Evolutionary conservation across 179 eudicot species (phyloP).

Genomic region (Drosera spatulata): DNA sequence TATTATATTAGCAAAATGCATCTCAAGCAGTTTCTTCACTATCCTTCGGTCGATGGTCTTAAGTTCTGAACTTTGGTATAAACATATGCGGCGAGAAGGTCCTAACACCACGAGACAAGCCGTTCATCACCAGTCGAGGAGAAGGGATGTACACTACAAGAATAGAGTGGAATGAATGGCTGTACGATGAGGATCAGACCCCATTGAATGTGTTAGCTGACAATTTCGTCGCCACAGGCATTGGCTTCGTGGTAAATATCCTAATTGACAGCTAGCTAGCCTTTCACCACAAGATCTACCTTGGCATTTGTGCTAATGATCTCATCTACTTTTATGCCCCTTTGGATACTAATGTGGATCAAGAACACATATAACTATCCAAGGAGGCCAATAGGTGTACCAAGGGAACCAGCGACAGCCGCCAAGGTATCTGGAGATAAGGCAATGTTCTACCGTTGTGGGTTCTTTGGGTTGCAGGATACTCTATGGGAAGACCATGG

Average conservation of each 20-base stretch:
- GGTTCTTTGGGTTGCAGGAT: too few relatives aligned
- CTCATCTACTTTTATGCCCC: background rate
- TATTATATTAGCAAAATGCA: too few relatives aligned
- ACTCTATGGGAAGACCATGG: too few relatives aligned
- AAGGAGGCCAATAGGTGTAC: background rate
- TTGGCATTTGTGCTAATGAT: background rate
- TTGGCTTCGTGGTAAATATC: too few relatives aligned
- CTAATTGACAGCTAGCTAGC: conserved; percentile 18
- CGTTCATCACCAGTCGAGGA: conserved; percentile 30
- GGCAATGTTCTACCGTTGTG: conserved; percentile 27
- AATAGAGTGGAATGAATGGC: conserved; percentile 25
- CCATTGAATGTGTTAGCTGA: conserved; percentile 30
- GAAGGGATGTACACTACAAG: conserved; percentile 17
- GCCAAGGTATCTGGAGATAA: conserved; percentile 31
- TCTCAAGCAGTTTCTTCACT: too few relatives aligned
- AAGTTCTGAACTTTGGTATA: too few relatives aligned
- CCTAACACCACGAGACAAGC: conserved; percentile 21
- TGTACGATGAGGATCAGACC: too few relatives aligned
- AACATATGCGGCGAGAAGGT: conserved; percentile 34
- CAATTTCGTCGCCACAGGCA: too few relatives aligned
- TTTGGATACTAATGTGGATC: background rate
- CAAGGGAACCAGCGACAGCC: conserved; percentile 21
- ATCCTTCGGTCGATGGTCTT: too few relatives aligned
- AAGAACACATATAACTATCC: conserved; percentile 39
- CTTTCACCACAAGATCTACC: too few relatives aligned